These are phyloP conservation scores for Xerophyta viscosa DNA, from an alignment of 106 monocot genomes.

Conservation along the genomic window DNA sequence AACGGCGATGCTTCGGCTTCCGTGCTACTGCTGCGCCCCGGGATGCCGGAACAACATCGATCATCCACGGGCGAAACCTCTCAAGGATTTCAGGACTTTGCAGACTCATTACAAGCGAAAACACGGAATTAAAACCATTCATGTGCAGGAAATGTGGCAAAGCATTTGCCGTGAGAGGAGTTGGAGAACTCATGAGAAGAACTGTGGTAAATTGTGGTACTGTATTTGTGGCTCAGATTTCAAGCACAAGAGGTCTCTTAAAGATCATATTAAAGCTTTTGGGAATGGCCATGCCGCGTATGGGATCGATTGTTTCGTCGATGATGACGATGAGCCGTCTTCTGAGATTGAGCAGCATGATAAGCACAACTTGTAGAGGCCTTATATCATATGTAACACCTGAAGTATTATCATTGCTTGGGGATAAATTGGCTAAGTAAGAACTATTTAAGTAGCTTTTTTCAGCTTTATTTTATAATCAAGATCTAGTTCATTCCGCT, in stretches of 20 bases:
- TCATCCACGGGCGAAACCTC: constrained; percentile 5
- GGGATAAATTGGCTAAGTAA: too few relatives aligned
- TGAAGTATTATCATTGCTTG: not conserved
- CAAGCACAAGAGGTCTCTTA: constrained; percentile 12
- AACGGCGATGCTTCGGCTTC: constrained; percentile 8
- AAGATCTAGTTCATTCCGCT: not conserved
- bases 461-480: not conserved
- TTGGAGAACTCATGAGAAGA: constrained; percentile 15
- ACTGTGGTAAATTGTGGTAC: constrained; percentile 10
- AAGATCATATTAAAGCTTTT: constrained; percentile 10
- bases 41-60: constrained; percentile 9
- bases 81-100: constrained; percentile 9
- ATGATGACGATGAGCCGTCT: constrained; percentile 10
- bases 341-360: constrained; percentile 26
- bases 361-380: too few relatives aligned
- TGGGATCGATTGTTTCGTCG: constrained; percentile 6
- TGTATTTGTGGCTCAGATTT: constrained; percentile 10
- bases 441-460: not conserved
- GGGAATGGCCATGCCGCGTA: constrained; percentile 6
- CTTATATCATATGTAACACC: too few relatives aligned
- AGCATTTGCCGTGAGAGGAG: constrained; percentile 8
- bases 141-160: constrained; percentile 10
- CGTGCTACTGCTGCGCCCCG: constrained; percentile 8
- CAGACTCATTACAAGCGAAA: constrained; percentile 11
- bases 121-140: constrained; percentile 10